phyloP scores from a whole-genome alignment of 805 yeast species.

The Wickerhamiella sergipiensis region DNA sequence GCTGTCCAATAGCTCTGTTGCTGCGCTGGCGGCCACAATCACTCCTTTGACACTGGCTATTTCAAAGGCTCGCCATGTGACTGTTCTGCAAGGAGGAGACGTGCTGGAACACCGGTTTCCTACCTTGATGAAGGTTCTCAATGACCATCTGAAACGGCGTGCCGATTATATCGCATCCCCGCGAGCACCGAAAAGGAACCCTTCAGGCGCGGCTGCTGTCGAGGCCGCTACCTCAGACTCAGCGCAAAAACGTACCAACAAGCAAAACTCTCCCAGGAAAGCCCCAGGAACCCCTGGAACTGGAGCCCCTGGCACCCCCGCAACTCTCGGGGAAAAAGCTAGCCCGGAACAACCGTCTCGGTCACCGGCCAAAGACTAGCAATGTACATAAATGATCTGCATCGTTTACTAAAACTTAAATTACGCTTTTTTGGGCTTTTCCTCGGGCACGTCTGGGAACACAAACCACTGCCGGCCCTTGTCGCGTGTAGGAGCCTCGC shows the following conservation, averaged over 20 bases:
- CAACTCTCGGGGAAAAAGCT: too few relatives aligned
- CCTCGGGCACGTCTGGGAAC: slow-evolving; percentile 8
- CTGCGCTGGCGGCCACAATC: neutral
- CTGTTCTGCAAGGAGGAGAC: neutral
- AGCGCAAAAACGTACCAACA: too few relatives aligned
- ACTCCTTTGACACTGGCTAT: neutral
- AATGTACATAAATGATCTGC: neutral
- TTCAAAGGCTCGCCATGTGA: neutral
- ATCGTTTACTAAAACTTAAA: neutral
- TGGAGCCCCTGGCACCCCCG: too few relatives aligned
- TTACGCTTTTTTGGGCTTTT: neutral
- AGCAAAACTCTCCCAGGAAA: too few relatives aligned
- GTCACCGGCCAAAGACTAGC: neutral
- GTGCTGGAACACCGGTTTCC: neutral
- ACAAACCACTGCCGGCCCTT: slow-evolving; percentile 9
- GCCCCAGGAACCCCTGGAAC: too few relatives aligned
- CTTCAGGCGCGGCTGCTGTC: too few relatives aligned
- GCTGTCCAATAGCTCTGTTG: neutral
- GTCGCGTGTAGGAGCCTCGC: slow-evolving; percentile 30
- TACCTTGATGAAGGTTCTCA: neutral
- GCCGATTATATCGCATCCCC: neutral
- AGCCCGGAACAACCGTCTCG: too few relatives aligned
- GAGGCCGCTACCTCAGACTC: too few relatives aligned
- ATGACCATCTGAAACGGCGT: neutral
- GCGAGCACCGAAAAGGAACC: too few relatives aligned